Base-by-base conservation (phyloP, 768 basidiomycete genomes). In the Sporobolomyces pararoseus region DNA sequence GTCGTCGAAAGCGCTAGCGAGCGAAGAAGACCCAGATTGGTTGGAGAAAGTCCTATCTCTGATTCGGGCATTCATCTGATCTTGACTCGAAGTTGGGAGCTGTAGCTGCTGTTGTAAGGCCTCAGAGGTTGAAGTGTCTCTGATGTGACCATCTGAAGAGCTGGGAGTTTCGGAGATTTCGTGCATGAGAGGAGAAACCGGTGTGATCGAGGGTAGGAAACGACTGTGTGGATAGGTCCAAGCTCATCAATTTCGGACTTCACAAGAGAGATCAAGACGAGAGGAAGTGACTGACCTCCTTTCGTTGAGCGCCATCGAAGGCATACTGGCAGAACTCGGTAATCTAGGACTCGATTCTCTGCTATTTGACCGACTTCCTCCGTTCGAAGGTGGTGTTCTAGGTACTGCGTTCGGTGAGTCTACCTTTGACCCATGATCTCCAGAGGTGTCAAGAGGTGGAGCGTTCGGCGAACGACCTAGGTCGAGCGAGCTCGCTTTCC, bases 401-500 rank as follows among this genome's bases (percentile, higher is more conserved):
- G 51, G 58, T 17, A 34, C 9, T 14, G 31, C 50, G 7, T 31
- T 49, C 59, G 25, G 5, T 23, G 21, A 10, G 21, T 39, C 64
- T 17, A 25, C 7, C n/a, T 16, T 34, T n/a, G 19, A 17, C 19
- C 23, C 23, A 5, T 10, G 4, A 9, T 46, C 44, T 47, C 27
- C 17, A 14, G 2, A 23, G 7, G 7, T 46, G 46, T 49, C 59
- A 6, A 44, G 44, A 2, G 46, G 32, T 10, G 44, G 59, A 6
- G 59, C 59, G 10, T 47, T 61, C 32, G 59, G 46, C 49, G 59
- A 61, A 23, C 69, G 63, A 2, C 68, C 68, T 2, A 73, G 62
- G 47, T 73, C 72, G 16, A 73, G 57, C 47, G 67, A 69, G 54
- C 27, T 47, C 4, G 68, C 57, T 32, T 69, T 73, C 13, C 72